These are phyloP conservation scores for Pholiota adiposa DNA, from an alignment of 1,284 basidiomycete genomes.

Conservation along the genomic window DNA sequence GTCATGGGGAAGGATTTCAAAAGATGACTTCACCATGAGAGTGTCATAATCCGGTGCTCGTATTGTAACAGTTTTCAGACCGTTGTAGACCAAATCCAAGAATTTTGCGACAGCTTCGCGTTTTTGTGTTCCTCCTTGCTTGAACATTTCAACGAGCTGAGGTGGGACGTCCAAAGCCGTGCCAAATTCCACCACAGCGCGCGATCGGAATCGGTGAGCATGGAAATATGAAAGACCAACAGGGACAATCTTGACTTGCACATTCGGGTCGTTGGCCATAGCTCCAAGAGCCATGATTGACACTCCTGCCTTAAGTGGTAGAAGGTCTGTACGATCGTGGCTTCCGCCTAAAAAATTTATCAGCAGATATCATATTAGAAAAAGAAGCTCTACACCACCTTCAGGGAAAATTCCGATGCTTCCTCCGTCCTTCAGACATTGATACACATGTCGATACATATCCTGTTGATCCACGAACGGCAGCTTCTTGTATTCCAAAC, in stretches of 20 bases:
- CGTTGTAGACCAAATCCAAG: conserved; percentile 93
- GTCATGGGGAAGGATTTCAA: not conserved
- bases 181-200: conserved; percentile 98
- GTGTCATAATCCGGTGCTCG: conserved; percentile 98
- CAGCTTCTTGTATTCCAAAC: conserved; percentile 77
- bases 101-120: conserved; percentile 90
- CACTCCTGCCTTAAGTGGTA: conserved; percentile 95
- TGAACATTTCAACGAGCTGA: conserved; percentile 90
- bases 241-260: conserved; percentile 92
- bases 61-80: conserved; percentile 96
- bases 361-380: conserved; percentile 1
- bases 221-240: conserved; percentile 97
- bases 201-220: conserved; percentile 91
- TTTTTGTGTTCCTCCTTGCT: conserved; percentile 88
- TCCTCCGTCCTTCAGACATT: conserved; percentile 85
- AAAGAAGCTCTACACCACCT: conserved; percentile 53
- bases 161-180: conserved; percentile 87
- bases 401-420: conserved; percentile 97
- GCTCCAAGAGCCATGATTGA: conserved; percentile 98
- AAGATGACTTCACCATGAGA: conserved; percentile 79
- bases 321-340: conserved; percentile 93
- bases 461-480: conserved; percentile 91
- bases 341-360: conserved; percentile 73
- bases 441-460: conserved; percentile 96
- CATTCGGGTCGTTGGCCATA: conserved; percentile 88